Base-by-base conservation (phyloP, 176 grass and related monocot species). In the Stipa capillata region DNA sequence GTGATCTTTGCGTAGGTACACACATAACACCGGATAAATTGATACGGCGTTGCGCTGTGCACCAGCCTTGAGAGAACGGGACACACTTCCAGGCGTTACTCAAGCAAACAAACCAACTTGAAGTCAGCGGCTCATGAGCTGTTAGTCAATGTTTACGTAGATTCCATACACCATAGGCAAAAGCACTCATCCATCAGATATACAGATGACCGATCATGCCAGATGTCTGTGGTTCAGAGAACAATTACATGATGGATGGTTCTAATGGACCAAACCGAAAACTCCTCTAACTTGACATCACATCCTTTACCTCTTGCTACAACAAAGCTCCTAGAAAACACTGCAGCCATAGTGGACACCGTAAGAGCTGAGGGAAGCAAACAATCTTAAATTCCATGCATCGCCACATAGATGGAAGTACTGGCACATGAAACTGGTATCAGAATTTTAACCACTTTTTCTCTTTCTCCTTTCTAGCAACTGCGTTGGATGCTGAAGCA, bases 381-480 rank as follows among this genome's bases (percentile, higher is more conserved):
- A 49, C 37, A 74, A 47, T 82, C 47, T 16, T 47, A 33, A 28
- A 10, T 17, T 24, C 39, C 42, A 25, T 8, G 17, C 64, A 56
- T 4, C 3, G 5, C 15, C 27, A 23, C 0, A 83, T 18, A 56
- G 20, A 60, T 2, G 33, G 39, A 14, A 24, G 8, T 18, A 55
- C 3, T 20, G 63, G 43, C 54, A 29, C 73, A 76, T 7, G 49
- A 69, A 65, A 28, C 8, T 47, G 73, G 20, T 10, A 53, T 97
- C 82, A 97, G 69, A 97, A 97, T 83, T 97, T 94, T 39, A 94
- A 76, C 95, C 95, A 97, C 69, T 87, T 97, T 56, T 97, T 97
- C 85, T 94, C 91, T 79, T 88, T 94, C 52, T 97, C 95, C 73
- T 94, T 97, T 13, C 77, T 92, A 37, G 75, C 17, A 64, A 97